Percentiles rank a stretch among this genome's conserved stretches.
Evolutionary conservation across 495 filamentous ascomycete species (phyloP).

Genomic region (Neurospora cerealis): DNA sequence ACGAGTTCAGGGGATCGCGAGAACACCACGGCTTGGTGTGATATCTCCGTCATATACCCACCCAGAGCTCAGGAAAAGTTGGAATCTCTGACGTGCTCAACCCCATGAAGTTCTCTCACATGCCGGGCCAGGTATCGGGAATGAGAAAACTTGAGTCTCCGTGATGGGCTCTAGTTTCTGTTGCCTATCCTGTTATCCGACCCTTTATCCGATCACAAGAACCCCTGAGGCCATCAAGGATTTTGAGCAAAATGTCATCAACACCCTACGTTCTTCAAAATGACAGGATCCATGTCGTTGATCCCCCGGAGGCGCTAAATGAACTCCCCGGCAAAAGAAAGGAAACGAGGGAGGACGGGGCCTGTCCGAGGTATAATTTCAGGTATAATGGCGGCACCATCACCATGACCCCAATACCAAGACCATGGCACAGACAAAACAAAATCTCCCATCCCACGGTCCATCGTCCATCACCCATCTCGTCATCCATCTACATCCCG

Average conservation of each 20-base stretch:
- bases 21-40: neutral
- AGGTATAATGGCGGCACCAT: neutral
- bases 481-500: neutral
- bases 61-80: neutral
- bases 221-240: neutral
- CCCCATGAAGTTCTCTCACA: neutral
- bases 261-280: neutral
- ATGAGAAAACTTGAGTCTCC: neutral
- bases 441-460: neutral
- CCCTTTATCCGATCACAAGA: neutral
- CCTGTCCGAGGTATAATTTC: neutral
- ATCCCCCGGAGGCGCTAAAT: slow-evolving; percentile 4
- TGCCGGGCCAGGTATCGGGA: neutral
- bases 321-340: neutral
- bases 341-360: neutral
- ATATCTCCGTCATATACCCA: neutral
- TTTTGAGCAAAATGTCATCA: neutral
- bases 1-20: neutral
- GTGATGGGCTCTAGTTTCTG: neutral
- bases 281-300: slow-evolving; percentile 9
- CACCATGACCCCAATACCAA: neutral
- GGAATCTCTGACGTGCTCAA: neutral
- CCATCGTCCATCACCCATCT: neutral
- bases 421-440: neutral
- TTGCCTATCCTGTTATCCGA: neutral